These are phyloP conservation scores for Aegilops tauschii DNA, from an alignment of 176 grass and related monocot species.

Conservation along the genomic window DNA sequence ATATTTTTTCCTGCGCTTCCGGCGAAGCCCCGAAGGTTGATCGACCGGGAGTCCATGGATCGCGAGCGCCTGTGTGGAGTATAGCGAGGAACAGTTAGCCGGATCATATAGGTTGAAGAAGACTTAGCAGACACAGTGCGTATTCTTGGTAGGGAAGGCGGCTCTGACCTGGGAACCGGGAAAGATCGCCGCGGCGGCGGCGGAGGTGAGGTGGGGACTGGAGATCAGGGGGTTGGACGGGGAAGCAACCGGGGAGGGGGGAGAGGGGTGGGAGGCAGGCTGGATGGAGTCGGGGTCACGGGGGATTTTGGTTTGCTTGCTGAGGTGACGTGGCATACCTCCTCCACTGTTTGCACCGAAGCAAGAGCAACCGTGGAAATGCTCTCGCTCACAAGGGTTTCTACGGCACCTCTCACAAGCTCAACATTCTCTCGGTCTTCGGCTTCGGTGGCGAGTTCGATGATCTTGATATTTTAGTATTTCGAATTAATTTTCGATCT, in stretches of 20 bases:
- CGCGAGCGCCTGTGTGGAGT: not conserved
- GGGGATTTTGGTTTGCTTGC: not conserved
- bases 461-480: no score
- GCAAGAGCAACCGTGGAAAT: no score
- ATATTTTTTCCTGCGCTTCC: conserved; percentile 86
- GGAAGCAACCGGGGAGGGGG: not conserved
- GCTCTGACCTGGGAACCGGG: not conserved
- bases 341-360: no score
- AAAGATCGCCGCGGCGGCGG: not conserved
- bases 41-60: conserved; percentile 73
- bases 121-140: not conserved
- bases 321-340: no score
- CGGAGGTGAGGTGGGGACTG: not conserved
- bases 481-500: no score
- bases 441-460: no score
- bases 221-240: conserved; percentile 31
- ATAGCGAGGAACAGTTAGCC: not conserved
- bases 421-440: no score
- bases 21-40: conserved; percentile 79
- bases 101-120: not conserved
- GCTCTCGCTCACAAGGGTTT: no score
- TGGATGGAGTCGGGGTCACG: conserved; percentile 4
- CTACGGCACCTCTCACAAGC: no score
- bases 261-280: not conserved
- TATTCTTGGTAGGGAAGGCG: not conserved